Base-by-base conservation (phyloP, 495 filamentous ascomycete genomes). In the Pseudoneurospora amorphoporcata region DNA sequence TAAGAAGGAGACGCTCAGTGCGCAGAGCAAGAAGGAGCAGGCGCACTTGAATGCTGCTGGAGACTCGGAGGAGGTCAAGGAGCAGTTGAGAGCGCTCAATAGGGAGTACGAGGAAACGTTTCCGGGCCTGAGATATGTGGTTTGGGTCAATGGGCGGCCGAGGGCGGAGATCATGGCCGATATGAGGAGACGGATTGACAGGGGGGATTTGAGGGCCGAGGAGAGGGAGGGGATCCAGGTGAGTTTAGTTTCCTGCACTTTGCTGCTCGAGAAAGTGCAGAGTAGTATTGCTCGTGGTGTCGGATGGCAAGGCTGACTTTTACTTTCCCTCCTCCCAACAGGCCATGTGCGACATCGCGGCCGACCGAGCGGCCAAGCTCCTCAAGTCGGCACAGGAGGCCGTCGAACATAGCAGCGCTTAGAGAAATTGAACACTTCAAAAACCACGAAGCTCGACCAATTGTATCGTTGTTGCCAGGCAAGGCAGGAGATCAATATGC, bases 61-160 rank as follows among this genome's bases (percentile, higher is more conserved):
- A 8, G 35, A 32, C 53, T 16, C 5, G 0, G 23, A 77, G 77
- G 85, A 83, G 40, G 88, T 90, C 75, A 88, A 83, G 14, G 85
- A 87, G 71, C 83, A 87, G 74, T 82, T 94, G 68, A 84, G 83
- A 43, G 73, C 75, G 40, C 79, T 98, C 78, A 99, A 99, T 79
- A 81, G 81, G 4, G 88, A 92, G 81, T 99, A 98, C 79, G 95
- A 98, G 81, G 83, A 82, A 45, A 86, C 76, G 61, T 99, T 96
- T 82, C 93, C 93, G 8, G 92, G 95, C 4, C 78, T 98, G 79
- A 84, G 90, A 83, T 98, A 97, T 85, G 92, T 98, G 86, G 89
- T 93, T 8, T 99, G 96, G 82, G 95, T 98, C 70, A 94, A 97
- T 82, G 94, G 94, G 23, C 86, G 94, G 74, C 83, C 85, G 72